Evolutionary conservation across 2,329 filamentous ascomycete genomes (phyloP), one percentile per base, ranked within the genome.

Genomic region (Cladophialophora psammophila): DNA sequence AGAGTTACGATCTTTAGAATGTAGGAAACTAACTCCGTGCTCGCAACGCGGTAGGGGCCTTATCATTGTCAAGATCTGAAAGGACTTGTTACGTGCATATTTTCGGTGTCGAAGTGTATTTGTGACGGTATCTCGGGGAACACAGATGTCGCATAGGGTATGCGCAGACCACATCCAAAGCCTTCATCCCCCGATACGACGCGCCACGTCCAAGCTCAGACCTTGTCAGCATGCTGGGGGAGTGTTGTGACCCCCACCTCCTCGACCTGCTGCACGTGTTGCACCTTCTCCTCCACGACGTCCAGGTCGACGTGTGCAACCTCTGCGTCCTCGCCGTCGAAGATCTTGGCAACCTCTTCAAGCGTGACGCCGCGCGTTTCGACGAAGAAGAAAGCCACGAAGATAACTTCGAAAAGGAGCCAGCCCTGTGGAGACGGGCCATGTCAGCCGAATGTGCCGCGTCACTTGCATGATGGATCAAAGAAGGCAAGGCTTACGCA

Each of bases 321-420:
- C 9, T 61, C 18, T 7, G 59, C 59, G 36, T 61, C 59, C 18
- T 61, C 59, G 6, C 59, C 59, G 59, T 71, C 60, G 26, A 94
- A 94, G 70, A 93, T 88, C 15, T 87, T 86, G 70, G 91, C 90
- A 77, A 93, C 89, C 75, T 93, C 90, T 75, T 94, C 91, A 45
- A 87, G 80, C 35, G 82, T 84, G 55, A 82, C 79, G 55, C 80
- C 79, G 71, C 82, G 82, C 7, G 83, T 85, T 73, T 85, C 83
- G 0, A 82, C 89, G 71, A 87, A 88, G n/a, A 84, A 76, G 69
- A 93, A 82, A 75, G 35, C 32, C n/a, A 61, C 59, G 32, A 61
- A 61, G 10, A 61, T 35, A 13, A 53, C 59, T 50, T 61, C 59
- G 20, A 61, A 36, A 45, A 61, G 59, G 20, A 61, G 59, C 59